Evolutionary conservation across 139 green algal genomes (phyloP).

Genomic region (Chlorella vulgaris): DNA sequence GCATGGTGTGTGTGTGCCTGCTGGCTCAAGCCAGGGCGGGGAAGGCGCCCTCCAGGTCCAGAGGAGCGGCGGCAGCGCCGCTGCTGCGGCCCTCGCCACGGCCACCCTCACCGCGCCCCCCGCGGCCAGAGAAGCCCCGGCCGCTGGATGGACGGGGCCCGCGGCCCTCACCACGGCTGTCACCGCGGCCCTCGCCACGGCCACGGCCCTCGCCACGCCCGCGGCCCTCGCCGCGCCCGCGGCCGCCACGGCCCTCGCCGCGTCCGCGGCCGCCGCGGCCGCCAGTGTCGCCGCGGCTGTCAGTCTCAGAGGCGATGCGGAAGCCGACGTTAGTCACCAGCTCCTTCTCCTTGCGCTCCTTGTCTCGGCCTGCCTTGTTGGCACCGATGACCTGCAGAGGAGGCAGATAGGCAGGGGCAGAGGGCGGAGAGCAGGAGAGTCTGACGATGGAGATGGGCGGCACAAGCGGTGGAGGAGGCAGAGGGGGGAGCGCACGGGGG

Average conservation of each 20-base stretch:
- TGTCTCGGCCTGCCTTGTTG: constrained; percentile 41
- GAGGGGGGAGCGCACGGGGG: not conserved
- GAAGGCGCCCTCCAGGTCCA: constrained; percentile 50
- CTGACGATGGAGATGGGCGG: not conserved
- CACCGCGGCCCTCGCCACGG: not conserved
- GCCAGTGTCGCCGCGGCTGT: constrained; percentile 4
- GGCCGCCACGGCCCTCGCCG: constrained; percentile 1
- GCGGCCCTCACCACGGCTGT: constrained; percentile 1
- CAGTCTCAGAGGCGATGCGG: constrained; percentile 36
- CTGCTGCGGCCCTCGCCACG: too few relatives aligned
- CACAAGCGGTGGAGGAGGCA: not conserved
- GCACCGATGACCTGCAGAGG: constrained; percentile 23
- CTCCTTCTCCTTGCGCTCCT: constrained; percentile 52
- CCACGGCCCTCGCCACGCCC: constrained; percentile 16
- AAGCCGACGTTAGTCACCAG: constrained; percentile 42
- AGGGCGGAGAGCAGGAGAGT: not conserved
- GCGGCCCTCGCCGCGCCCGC: constrained; percentile 8
- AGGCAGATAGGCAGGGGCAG: not conserved
- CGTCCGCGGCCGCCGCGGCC: constrained; percentile 28
- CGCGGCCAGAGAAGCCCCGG: constrained; percentile 2
- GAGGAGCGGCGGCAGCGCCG: not conserved
- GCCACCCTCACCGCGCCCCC: constrained; percentile 14
- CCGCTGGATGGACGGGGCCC: not conserved
- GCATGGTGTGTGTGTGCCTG: not conserved
- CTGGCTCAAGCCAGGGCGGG: constrained; percentile 32